Conservation (phyloP, 1,284 basidiomycete species). For the Leccinum solheimii region DNA sequence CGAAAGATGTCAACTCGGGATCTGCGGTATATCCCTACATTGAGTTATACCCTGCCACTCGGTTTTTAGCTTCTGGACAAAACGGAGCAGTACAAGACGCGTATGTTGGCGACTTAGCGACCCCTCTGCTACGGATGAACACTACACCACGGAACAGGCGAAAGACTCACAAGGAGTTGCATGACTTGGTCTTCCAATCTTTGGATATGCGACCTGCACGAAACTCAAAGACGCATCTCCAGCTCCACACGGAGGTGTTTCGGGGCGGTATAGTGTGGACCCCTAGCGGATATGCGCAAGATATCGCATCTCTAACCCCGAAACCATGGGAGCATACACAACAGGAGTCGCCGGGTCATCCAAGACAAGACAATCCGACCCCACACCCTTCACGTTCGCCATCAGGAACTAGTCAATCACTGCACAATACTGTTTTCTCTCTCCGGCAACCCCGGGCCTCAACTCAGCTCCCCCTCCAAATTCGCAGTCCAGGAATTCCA, state of each 20-base stretch:
- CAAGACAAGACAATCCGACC: background rate
- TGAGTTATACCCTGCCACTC: constrained; percentile 35
- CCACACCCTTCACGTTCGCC: background rate
- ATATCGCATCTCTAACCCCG: constrained; percentile 11
- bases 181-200: constrained; percentile 8
- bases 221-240: constrained; percentile 28
- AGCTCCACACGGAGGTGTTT: constrained; percentile 38
- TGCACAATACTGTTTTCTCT: constrained; percentile 12
- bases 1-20: constrained; percentile 20
- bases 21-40: constrained; percentile 39
- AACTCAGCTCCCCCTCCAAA: constrained; percentile 17
- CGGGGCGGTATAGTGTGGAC: constrained; percentile 30
- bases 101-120: background rate
- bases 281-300: constrained; percentile 32
- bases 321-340: constrained; percentile 3
- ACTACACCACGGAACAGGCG: constrained; percentile 6
- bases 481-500: constrained; percentile 18
- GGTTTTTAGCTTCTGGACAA: background rate
- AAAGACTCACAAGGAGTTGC: constrained; percentile 25
- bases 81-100: background rate
- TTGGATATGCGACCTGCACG: constrained; percentile 8
- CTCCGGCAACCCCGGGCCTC: constrained; percentile 8
- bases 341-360: constrained; percentile 7
- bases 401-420: constrained; percentile 4
- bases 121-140: background rate